Evolutionary conservation across 1,284 basidiomycete species (phyloP).

Genomic region (Austropuccinia psidii): DNA sequence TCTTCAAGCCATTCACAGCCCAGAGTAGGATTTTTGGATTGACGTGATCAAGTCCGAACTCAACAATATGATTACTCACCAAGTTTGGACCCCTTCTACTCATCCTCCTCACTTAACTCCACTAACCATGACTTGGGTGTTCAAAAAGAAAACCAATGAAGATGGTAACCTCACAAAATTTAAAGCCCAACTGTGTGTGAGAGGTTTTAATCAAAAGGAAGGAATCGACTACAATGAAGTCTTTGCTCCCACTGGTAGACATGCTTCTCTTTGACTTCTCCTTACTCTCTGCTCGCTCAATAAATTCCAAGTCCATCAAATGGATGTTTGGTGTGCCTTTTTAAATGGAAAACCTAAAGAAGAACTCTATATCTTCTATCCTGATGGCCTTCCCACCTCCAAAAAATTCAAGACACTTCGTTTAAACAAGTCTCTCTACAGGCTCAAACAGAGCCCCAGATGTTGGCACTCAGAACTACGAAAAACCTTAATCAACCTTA

Average conservation of each 20-base stretch:
- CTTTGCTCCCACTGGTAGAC: slow-evolving; percentile 49
- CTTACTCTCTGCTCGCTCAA: slow-evolving; percentile 48
- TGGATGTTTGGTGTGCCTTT: slow-evolving; percentile 51
- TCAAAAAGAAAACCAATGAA: slow-evolving; percentile 48
- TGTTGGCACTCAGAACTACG: background rate
- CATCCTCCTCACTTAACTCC: slow-evolving; percentile 37
- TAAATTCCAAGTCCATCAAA: slow-evolving; percentile 48
- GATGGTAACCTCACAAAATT: slow-evolving; percentile 45
- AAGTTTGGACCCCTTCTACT: background rate
- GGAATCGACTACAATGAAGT: slow-evolving; percentile 52
- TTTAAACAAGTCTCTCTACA: background rate
- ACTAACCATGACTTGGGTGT: slow-evolving; percentile 47
- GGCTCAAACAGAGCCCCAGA: background rate
- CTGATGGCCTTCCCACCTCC: slow-evolving; percentile 40
- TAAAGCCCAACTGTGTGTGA: slow-evolving; percentile 51
- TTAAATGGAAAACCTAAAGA: slow-evolving; percentile 51
- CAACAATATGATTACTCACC: background rate
- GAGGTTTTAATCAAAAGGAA: slow-evolving; percentile 51
- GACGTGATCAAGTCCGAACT: background rate
- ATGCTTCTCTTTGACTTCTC: slow-evolving; percentile 47
- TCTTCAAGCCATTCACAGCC: background rate
- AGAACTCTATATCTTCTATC: slow-evolving; percentile 48
- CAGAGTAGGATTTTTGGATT: background rate
- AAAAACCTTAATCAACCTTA: background rate
- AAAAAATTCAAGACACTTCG: background rate